Evolutionary conservation across 192 early-diverging fungal species (phyloP).

Genomic region (Entomortierella lignicola): DNA sequence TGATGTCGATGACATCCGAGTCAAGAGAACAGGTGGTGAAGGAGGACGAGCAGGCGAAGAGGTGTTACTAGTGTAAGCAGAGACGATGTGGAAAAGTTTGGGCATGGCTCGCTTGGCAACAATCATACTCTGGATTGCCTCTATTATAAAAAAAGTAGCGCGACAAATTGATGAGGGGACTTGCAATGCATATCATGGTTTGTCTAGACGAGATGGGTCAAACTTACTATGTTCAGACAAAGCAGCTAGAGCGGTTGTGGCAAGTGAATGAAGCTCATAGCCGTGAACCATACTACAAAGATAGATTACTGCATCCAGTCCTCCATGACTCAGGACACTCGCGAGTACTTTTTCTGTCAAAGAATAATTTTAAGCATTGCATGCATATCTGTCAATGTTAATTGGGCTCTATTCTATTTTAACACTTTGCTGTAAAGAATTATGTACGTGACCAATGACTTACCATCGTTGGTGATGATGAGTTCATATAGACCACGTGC

Average conservation of each 20-base stretch:
- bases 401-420: too few relatives aligned
- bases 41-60: slow-evolving; percentile 22
- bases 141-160: slow-evolving; percentile 21
- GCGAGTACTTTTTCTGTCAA: slow-evolving; percentile 58
- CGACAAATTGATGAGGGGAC: background rate
- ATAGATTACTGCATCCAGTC: slow-evolving; percentile 66
- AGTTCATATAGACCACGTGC: slow-evolving; percentile 64
- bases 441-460: background rate
- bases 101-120: slow-evolving; percentile 65
- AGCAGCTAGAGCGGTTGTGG: slow-evolving; percentile 60
- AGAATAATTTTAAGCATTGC: background rate
- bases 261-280: slow-evolving; percentile 57
- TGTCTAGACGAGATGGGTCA: background rate
- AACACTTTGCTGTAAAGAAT: background rate
- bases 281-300: slow-evolving; percentile 54
- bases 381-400: too few relatives aligned
- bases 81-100: slow-evolving; percentile 52
- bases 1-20: slow-evolving; percentile 19
- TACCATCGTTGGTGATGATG: slow-evolving; percentile 64
- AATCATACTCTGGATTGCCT: slow-evolving; percentile 59
- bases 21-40: slow-evolving; percentile 28
- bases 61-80: slow-evolving; percentile 18
- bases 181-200: background rate
- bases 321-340: slow-evolving; percentile 61
- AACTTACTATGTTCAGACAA: slow-evolving; percentile 61